Evolutionary conservation across 495 filamentous ascomycete genomes (phyloP), one percentile per base, ranked within the genome.

Genomic region (Melanomma pulvis-pyrius): DNA sequence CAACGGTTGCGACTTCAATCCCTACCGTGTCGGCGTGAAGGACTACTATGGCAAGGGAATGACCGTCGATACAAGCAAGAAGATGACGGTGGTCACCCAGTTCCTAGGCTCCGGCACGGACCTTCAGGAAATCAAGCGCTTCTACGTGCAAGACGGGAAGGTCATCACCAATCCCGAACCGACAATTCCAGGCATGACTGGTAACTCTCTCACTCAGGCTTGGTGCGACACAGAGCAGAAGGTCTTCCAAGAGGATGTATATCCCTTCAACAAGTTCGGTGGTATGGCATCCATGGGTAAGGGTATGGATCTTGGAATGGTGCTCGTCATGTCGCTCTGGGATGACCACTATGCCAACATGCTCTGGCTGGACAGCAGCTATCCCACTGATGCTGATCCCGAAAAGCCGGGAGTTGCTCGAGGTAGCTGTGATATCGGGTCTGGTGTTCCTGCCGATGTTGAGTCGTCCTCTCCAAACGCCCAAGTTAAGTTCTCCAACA

Each of bases 301-400:
- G 26, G 86, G 80, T 22, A 73, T 91, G 28, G 75, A 71, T 17
- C 48, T 79, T 24, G 84, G 83, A 63, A 88, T 91, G 87, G 90
- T 90, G 52, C 82, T 92, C n/a, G 88, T 89, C 74, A 83, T 92
- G 84, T 87, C 83, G 70, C 74, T 92, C 73, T 92, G 90, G 90
- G 88, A 91, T 73, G 90, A 92, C 79, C 84, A 92, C 78, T 78
- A 82, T 25, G 79, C 82, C 78, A 83, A 90, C 80, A 93, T 93
- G 91, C 82, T 89, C 69, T 93, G 91, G 91, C 86, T 94, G 1
- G 65, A 68, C 30, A 61, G 57, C 44, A 68, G 19, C 26, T 62
- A 61, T 25, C 65, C 65, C 24, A 61, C 65, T 13, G 52, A 61
- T n/a, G 34, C 76, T 0, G 80, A 81, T 17, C 78, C 81, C 39